Conservation (phyloP, 345 rosid species). For the Moricandia moricandioides region DNA sequence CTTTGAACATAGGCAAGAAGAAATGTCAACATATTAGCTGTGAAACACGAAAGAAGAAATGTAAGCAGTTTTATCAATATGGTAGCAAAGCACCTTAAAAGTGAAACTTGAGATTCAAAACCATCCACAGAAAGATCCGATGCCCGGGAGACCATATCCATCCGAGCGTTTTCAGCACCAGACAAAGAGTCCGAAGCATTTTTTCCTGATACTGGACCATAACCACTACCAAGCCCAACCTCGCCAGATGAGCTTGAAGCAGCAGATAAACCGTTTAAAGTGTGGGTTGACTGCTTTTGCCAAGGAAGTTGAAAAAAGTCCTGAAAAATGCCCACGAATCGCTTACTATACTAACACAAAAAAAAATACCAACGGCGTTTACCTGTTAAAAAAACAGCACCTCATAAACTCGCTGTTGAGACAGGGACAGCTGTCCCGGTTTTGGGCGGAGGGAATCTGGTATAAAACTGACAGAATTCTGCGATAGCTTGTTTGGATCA, state of each 20-base stretch:
- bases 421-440: conserved; percentile 80
- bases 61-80: not conserved
- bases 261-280: conserved; percentile 52
- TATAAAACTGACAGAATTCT: conserved; percentile 66
- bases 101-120: conserved; percentile 54
- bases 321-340: conserved; percentile 39
- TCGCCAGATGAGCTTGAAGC: conserved; percentile 57
- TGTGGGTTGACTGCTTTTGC: conserved; percentile 85
- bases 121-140: conserved; percentile 61
- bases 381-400: conserved; percentile 34
- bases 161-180: conserved; percentile 45
- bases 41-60: not conserved
- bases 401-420: conserved; percentile 98
- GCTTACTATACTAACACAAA: too few species aligned
- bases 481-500: conserved; percentile 64
- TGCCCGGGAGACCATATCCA: conserved; percentile 55
- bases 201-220: conserved; percentile 49
- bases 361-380: not conserved
- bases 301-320: conserved; percentile 95
- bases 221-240: conserved; percentile 33
- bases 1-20: conserved; percentile 25
- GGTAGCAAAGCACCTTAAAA: conserved; percentile 49
- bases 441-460: conserved; percentile 95
- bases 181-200: conserved; percentile 50
- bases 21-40: conserved; percentile 15